Conservation (phyloP, 192 early-diverging fungal species). For the Helicostylum pulchrum region DNA sequence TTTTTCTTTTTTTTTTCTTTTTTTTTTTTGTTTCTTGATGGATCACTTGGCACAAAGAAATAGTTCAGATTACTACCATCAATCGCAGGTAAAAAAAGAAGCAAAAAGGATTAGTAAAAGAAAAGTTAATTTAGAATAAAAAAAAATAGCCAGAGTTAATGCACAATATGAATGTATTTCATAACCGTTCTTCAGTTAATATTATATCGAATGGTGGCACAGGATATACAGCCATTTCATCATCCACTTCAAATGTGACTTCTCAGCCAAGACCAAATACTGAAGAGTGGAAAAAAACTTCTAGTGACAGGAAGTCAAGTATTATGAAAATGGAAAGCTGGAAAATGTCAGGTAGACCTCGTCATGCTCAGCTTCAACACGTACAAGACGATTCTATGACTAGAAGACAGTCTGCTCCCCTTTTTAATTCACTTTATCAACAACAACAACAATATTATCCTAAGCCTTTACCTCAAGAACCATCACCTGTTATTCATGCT, state of each 20-base stretch:
- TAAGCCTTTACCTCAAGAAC: constrained; percentile 2
- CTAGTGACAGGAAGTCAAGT: neutral
- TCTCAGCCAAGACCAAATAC: neutral
- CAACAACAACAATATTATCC: neutral
- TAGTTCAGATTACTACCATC: neutral
- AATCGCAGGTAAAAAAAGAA: neutral
- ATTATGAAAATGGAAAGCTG: neutral
- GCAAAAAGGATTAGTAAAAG: no score
- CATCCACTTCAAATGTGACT: neutral
- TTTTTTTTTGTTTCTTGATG: neutral
- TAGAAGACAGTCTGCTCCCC: constrained; percentile 5
- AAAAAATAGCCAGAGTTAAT: neutral
- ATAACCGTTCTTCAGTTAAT: neutral
- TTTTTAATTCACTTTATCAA: neutral
- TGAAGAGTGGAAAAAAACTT: constrained; percentile 4
- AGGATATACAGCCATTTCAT: neutral
- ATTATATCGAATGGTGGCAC: neutral
- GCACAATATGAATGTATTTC: no score
- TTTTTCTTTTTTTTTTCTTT: neutral
- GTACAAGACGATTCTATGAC: neutral
- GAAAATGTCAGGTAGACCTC: constrained; percentile 5
- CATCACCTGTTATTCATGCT: neutral
- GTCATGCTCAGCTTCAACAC: neutral
- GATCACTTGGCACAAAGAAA: neutral
- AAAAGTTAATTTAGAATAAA: neutral